These are phyloP conservation scores for Ogataea philodendri DNA, from an alignment of 805 yeast genomes.

Conservation along the genomic window DNA sequence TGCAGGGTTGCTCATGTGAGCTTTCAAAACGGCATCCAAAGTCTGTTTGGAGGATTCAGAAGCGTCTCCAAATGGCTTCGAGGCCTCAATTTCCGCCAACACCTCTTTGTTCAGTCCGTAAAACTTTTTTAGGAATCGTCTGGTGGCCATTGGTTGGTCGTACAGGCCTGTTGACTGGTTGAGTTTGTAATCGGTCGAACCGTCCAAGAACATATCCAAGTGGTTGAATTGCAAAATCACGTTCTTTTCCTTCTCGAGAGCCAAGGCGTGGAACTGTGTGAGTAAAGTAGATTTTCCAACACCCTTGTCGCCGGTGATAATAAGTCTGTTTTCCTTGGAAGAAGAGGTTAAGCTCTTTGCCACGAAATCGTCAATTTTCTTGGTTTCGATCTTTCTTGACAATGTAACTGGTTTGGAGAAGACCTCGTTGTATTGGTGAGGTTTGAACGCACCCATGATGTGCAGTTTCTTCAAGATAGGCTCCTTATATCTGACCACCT, in stretches of 20 bases:
- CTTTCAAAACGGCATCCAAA: conserved; percentile 44
- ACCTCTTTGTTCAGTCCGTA: conserved; percentile 43
- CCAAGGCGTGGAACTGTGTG: conserved; percentile 64
- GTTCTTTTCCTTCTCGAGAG: conserved; percentile 36
- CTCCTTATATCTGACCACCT: conserved; percentile 42
- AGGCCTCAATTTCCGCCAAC: conserved; percentile 33
- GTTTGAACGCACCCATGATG: conserved; percentile 62
- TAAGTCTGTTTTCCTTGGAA: conserved; percentile 44
- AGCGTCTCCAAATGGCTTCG: conserved; percentile 23
- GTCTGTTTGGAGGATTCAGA: conserved; percentile 28
- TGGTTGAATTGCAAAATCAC: conserved; percentile 64
- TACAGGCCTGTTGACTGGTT: conserved; percentile 49
- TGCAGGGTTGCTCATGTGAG: conserved; percentile 26
- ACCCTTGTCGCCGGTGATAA: conserved; percentile 70
- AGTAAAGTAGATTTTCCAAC: conserved; percentile 75
- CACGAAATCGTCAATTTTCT: conserved; percentile 40
- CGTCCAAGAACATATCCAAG: conserved; percentile 63
- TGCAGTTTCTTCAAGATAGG: conserved; percentile 43
- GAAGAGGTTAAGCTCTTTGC: conserved; percentile 33
- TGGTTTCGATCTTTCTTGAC: conserved; percentile 48
- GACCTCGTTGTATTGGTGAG: conserved; percentile 66
- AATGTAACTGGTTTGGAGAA: conserved; percentile 60
- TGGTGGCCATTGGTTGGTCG: conserved; percentile 78
- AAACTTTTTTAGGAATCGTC: conserved; percentile 54
- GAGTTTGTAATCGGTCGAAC: conserved; percentile 64